Conservation (phyloP, 768 basidiomycete species). For the Multifurca ochricompacta region DNA sequence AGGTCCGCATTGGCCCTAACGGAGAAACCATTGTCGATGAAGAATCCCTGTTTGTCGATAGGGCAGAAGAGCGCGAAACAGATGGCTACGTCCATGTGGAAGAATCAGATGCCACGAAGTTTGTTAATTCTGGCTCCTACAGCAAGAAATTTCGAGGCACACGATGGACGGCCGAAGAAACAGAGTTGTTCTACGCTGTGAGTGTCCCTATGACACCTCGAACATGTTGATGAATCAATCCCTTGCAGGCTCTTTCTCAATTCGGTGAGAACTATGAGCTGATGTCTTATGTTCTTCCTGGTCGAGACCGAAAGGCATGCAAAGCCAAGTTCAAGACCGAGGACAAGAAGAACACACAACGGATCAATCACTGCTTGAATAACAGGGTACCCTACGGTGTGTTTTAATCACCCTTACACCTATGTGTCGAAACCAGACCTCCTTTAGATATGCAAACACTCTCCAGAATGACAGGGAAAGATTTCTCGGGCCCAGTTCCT, state of each 20-base stretch:
- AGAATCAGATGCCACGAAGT: constrained; percentile 76
- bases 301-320: constrained; percentile 81
- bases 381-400: constrained; percentile 70
- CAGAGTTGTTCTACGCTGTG: constrained; percentile 81
- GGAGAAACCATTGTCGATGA: constrained; percentile 86
- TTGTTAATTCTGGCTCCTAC: constrained; percentile 79
- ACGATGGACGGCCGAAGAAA: constrained; percentile 87
- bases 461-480: constrained; percentile 75
- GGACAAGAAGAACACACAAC: constrained; percentile 70
- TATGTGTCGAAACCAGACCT: neutral
- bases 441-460: constrained; percentile 60
- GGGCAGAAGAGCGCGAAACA: constrained; percentile 58
- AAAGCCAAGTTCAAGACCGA: constrained; percentile 92
- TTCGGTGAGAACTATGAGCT: constrained; percentile 92
- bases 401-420: constrained; percentile 23
- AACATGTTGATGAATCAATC: neutral
- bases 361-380: constrained; percentile 69
- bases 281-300: constrained; percentile 78
- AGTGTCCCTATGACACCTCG: constrained; percentile 22
- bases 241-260: constrained; percentile 73
- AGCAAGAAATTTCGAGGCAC: constrained; percentile 74
- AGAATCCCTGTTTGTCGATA: constrained; percentile 73
- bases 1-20: constrained; percentile 80
- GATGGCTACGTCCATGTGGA: constrained; percentile 69
- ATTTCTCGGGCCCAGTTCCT: constrained; percentile 76